Base-by-base conservation (phyloP, 108 stramenopile genomes). In the Pseudonitzschia multistriata region DNA sequence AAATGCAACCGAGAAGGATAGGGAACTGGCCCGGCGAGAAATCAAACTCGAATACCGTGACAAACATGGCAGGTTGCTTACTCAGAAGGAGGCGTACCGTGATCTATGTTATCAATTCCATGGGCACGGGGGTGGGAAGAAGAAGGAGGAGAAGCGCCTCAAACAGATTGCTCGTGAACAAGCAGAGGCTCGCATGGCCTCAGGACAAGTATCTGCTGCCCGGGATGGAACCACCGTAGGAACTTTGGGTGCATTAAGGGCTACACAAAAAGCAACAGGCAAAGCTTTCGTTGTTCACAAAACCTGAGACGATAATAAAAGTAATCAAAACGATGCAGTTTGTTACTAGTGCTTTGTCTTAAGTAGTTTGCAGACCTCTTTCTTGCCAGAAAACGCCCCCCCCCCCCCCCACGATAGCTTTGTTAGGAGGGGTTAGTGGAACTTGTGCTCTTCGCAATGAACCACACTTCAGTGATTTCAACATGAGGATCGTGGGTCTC, bases 41-140 rank as follows among this genome's bases (percentile, higher is more conserved):
- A 83, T 97, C 72, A 97, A 97, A 69, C 80, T 99, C 3, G 97
- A 99, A 68, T 98, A 99, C 74, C 83, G 97, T 15, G 97, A 98
- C 75, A 93, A 97, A 42, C 80, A 91, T 68, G 97, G 98, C 22
- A 86, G 93, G 15, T 75, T 96, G 52, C 71, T 99, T 47, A 97
- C 97, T 42, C 69, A 91, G 24, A 97, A 97, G 70, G 97, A 98
- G 73, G 97, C 97, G 3, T 99, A 91, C 76, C 93, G 98, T 10
- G 86, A 97, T 60, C 78, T 99, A 57, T 95, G 94, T 62, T 97
- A 98, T 81, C 90, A 93, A 66, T 99, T 99, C 78, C 98, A 99
- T 73, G 98, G 98, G 2, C 88, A 97, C 61, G 96, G 93, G 0
- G 94, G 91, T 3, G 85, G 88, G 17, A 95, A 96, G 83, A 97